phyloP scores from a whole-genome alignment of 345 rosid species.

The Citrus maxima region DNA sequence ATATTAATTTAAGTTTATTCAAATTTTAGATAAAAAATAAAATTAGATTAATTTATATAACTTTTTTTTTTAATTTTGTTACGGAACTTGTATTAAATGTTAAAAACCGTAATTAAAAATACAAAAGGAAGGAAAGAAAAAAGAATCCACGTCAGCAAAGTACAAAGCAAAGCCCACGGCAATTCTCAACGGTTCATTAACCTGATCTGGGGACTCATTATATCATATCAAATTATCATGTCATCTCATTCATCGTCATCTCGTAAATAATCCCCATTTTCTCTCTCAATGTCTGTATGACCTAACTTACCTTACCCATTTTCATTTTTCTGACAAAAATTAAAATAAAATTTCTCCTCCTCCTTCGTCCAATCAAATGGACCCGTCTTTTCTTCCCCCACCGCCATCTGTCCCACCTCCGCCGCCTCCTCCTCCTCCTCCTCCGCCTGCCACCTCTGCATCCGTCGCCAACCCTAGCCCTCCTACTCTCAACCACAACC shows the following conservation, averaged over 20 bases:
- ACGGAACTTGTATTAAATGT: no score
- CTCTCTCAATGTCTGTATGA: background rate
- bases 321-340: background rate
- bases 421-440: background rate
- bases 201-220: no score
- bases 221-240: background rate
- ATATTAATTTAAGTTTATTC: no score
- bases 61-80: no score
- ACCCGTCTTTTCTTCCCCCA: conserved; percentile 7
- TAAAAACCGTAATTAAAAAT: no score
- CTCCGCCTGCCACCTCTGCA: background rate
- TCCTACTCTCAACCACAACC: conserved; percentile 5
- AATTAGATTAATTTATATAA: no score
- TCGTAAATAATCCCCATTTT: background rate
- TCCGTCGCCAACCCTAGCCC: background rate
- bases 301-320: background rate
- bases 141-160: background rate
- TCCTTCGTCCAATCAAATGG: conserved; percentile 5
- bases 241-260: background rate
- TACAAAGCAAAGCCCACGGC: background rate
- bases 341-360: background rate
- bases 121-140: background rate
- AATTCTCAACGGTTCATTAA: background rate
- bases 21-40: no score
- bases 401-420: conserved; percentile 4